Evolutionary conservation across 176 grass and related monocot species (phyloP).

Genomic region (Oropetium thomaeum): DNA sequence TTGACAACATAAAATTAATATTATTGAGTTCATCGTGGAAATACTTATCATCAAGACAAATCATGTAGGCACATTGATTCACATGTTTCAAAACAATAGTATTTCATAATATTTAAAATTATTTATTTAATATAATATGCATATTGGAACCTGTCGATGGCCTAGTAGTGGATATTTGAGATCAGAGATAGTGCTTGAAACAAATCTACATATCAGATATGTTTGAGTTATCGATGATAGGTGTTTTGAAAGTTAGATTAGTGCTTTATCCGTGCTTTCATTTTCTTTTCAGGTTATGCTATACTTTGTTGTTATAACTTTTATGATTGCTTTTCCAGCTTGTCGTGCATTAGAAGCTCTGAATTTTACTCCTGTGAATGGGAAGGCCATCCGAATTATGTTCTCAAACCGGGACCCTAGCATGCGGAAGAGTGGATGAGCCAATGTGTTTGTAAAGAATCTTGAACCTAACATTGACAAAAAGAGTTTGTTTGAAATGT

Average conservation of each 20-base stretch:
- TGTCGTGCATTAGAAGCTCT: conserved; percentile 33
- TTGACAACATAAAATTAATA: neutral
- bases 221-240: too few relatives aligned
- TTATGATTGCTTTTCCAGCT: conserved; percentile 34
- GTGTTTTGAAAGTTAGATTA: too few relatives aligned
- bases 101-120: neutral
- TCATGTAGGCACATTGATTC: neutral
- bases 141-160: neutral
- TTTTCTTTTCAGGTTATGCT: neutral
- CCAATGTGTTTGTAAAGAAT: conserved; percentile 56
- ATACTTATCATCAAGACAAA: neutral
- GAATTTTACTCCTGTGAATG: conserved; percentile 39
- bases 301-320: neutral
- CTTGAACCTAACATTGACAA: conserved; percentile 44
- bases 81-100: neutral
- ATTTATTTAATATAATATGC: too few relatives aligned
- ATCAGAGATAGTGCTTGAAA: neutral
- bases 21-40: neutral
- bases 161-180: neutral
- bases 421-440: conserved; percentile 24
- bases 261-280: neutral
- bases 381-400: conserved; percentile 43
- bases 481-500: conserved; percentile 33
- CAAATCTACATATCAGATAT: too few relatives aligned
- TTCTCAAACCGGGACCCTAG: conserved; percentile 51